phyloP scores from a whole-genome alignment of 208 protist genomes.

The Polymyxa betae region DNA sequence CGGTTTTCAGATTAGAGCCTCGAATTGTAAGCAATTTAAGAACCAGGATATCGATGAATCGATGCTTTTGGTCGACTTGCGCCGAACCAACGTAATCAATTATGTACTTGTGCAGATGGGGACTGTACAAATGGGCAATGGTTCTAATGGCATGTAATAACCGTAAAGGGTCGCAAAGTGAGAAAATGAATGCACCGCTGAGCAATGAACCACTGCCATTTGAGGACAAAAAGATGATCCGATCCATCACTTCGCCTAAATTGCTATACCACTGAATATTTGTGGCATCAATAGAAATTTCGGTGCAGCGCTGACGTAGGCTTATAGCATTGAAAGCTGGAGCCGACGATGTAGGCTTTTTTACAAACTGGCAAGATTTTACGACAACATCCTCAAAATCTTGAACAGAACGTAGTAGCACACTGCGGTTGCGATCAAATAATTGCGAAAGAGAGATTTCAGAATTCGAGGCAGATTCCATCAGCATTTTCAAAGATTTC shows the following conservation, averaged over 20 bases:
- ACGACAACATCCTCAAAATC: too few relatives aligned
- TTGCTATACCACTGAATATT: not conserved
- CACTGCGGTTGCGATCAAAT: too few relatives aligned
- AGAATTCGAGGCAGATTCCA: not conserved
- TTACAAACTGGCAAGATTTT: too few relatives aligned
- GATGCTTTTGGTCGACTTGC: not conserved
- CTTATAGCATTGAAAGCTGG: too few relatives aligned
- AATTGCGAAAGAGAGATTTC: not conserved
- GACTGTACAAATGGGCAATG: too few relatives aligned
- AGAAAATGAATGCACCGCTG: not conserved
- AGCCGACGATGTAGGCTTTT: too few relatives aligned
- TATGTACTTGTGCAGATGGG: too few relatives aligned
- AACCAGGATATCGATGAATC: not conserved
- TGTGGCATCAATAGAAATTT: too few relatives aligned
- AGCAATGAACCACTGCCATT: not conserved
- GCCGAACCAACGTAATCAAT: too few relatives aligned
- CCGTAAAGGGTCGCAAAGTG: slow-evolving; percentile 31
- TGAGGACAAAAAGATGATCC: not conserved
- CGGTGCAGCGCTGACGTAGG: too few relatives aligned
- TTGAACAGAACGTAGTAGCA: too few relatives aligned
- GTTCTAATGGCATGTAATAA: not conserved
- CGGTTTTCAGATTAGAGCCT: not conserved
- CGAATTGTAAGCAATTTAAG: slow-evolving; percentile 18
- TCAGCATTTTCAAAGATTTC: not conserved
- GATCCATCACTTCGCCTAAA: not conserved